Evolutionary conservation across 2,329 filamentous ascomycete genomes (phyloP), one percentile per base, ranked within the genome.

Genomic region (Alternaria angustiovoidea): DNA sequence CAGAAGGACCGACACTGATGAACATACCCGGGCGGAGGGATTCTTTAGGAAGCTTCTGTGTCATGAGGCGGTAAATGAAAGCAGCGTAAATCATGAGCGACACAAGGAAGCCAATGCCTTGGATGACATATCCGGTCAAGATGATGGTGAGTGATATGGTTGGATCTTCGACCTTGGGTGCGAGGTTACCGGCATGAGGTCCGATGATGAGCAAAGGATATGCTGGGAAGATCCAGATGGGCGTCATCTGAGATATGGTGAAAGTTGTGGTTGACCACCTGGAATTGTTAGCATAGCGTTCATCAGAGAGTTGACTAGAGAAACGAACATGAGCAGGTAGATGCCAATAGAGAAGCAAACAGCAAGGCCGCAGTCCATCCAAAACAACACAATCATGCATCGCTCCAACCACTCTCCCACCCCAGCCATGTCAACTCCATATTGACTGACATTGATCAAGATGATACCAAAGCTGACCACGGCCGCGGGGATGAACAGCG

Each of bases 61-160:
- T 94, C 92, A 95, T 95, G 28, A 96, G 84, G 30, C 92, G 87
- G 75, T 95, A 95, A 51, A 96, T 87, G 73, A 94, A 95, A 51
- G 92, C 91, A 1, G 90, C 87, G 63, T 93, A 93, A 26, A 96
- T 91, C 89, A 94, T 94, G 59, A 94, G 85, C 0, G 85, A 85
- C 43, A 89, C 84, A 65, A 89, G 75, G 69, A 89, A 89, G 1
- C 87, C 87, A 49, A 88, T 85, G n/a, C 87, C 87, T 74, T 89
- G 87, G 36, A 89, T 83, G 3, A 86, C 83, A 57, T 83, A 85
- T 11, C 86, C 87, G 6, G 85, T 86, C 39, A 89, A 77, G 32
- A 89, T 85, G 59, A 89, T 84, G 3, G 79, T 76, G n/a, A 89
- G 78, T 1, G 84, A 82, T 8, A 73, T 75, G 1, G 69, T 65